A percentile compares a stretch with the other conserved stretches of the same genome.
phyloP scores from a whole-genome alignment of 805 yeast species.

The Hanseniaspora mollemarum region DNA sequence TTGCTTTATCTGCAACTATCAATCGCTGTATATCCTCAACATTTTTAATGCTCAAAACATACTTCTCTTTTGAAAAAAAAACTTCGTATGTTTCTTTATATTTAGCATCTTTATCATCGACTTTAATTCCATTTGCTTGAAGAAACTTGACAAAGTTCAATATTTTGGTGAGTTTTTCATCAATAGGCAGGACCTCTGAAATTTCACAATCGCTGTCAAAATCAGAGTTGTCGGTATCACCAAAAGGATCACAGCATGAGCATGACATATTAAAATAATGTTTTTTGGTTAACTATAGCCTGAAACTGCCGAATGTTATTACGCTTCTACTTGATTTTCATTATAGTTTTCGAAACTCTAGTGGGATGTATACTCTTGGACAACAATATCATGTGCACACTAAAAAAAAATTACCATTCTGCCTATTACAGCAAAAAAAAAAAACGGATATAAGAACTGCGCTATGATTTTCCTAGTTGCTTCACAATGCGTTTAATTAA shows the following conservation, averaged over 20 bases:
- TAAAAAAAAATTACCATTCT: no score
- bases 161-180: neutral
- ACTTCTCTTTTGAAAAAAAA: neutral
- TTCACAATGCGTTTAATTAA: no score
- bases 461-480: no score
- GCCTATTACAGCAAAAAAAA: no score
- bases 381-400: no score
- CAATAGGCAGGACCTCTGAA: neutral
- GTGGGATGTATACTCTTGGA: no score
- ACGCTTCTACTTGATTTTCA: neutral
- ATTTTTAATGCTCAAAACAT: neutral
- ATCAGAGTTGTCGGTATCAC: neutral
- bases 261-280: neutral
- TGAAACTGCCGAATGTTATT: neutral
- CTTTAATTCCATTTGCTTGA: neutral
- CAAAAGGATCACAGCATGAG: conserved; percentile 1
- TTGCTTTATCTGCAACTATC: neutral
- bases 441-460: no score
- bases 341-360: no score
- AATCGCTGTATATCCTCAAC: neutral
- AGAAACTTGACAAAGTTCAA: neutral
- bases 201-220: neutral
- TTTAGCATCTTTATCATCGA: neutral
- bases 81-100: neutral
- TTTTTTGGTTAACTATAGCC: no score